phyloP scores from a whole-genome alignment of 305 asterid species.

The Fraxinus baroniana region DNA sequence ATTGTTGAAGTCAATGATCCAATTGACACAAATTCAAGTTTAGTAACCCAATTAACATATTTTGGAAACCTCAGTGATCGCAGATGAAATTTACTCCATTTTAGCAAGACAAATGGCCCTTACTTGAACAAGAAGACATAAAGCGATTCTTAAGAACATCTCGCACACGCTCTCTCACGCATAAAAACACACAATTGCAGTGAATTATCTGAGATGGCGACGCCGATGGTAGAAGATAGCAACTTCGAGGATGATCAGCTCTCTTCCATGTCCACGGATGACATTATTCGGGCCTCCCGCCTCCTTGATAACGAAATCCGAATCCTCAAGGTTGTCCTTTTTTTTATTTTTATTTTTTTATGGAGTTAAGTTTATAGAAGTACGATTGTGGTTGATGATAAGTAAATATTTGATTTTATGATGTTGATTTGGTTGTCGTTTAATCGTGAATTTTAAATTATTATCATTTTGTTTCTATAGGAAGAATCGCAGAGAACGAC shows the following conservation, averaged over 20 bases:
- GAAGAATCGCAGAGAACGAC: conserved; percentile 70
- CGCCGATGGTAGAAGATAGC: conserved; percentile 54
- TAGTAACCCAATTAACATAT: no score
- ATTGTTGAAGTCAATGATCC: no score
- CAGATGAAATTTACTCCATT: no score
- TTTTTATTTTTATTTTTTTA: not conserved
- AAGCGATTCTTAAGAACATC: not conserved
- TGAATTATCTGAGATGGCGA: conserved; percentile 32
- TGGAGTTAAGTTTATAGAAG: not conserved
- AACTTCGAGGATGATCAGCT: conserved; percentile 60
- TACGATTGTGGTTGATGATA: not conserved
- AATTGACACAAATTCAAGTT: no score
- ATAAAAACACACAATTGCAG: not conserved
- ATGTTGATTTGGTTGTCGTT: not conserved
- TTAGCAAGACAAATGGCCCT: no score
- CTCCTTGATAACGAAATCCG: conserved; percentile 60
- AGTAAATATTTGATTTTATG: not conserved
- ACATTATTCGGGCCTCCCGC: conserved; percentile 56
- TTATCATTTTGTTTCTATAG: conserved; percentile 21
- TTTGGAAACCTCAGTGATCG: no score
- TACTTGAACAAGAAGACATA: not conserved
- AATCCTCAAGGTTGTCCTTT: conserved; percentile 39
- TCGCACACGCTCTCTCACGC: not conserved
- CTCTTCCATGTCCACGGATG: conserved; percentile 53
- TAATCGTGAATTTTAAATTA: not conserved